phyloP scores from a whole-genome alignment of 2,329 filamentous ascomycete genomes.

The Fusarium decemcellulare region DNA sequence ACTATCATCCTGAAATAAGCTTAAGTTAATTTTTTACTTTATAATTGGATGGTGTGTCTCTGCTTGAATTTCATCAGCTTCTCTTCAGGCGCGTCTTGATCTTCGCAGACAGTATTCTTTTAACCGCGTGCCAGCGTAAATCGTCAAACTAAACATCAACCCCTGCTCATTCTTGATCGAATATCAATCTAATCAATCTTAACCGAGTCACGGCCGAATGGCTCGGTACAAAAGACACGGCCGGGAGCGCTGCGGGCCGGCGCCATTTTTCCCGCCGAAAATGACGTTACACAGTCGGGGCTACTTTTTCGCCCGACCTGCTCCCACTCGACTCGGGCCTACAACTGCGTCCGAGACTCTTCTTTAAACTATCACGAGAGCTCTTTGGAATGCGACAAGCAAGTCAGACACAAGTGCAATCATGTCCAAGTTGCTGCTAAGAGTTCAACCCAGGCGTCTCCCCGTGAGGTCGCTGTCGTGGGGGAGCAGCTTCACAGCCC shows the following conservation, averaged over 20 bases:
- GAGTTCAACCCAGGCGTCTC: constrained; percentile 16
- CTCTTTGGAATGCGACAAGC: constrained; percentile 1
- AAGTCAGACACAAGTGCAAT: constrained; percentile 2
- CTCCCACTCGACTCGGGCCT: constrained; percentile 16
- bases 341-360: constrained; percentile 24
- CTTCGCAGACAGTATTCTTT: too few species aligned
- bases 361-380: constrained; percentile 43
- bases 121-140: too few species aligned
- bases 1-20: too few species aligned
- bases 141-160: too few species aligned
- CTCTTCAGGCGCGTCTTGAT: too few species aligned
- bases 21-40: too few species aligned
- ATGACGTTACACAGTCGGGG: constrained; percentile 31
- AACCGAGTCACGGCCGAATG: constrained; percentile 9
- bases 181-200: background rate
- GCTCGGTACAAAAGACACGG: background rate
- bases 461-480: constrained; percentile 31
- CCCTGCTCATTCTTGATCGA: background rate
- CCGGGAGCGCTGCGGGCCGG: constrained; percentile 18
- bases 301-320: constrained; percentile 31
- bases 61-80: too few species aligned
- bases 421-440: constrained; percentile 35
- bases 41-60: too few species aligned
- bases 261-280: constrained; percentile 35
- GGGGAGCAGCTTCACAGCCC: constrained; percentile 41